Percentiles rank a stretch among this genome's conserved stretches.
Conservation (phyloP, 805 yeast genomes). For the Metschnikowia dekortorum region DNA sequence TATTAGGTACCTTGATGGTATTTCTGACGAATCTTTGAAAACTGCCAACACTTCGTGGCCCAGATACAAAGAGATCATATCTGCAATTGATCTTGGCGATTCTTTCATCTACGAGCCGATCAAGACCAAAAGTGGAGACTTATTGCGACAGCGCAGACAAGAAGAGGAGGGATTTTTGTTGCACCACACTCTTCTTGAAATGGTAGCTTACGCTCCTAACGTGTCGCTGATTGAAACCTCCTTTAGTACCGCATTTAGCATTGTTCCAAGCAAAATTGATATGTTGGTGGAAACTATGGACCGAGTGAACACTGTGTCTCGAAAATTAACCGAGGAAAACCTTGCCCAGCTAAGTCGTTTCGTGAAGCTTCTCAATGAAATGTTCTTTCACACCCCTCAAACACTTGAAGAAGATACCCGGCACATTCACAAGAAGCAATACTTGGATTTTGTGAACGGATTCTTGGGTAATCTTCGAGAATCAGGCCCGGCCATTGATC, state of each 20-base stretch:
- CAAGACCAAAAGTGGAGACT: not conserved
- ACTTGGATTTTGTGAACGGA: slow-evolving; percentile 19
- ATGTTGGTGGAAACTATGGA: not conserved
- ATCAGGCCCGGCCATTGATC: slow-evolving; percentile 23
- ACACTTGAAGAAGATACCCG: not conserved
- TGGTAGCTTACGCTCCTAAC: slow-evolving; percentile 13
- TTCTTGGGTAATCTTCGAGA: slow-evolving; percentile 24
- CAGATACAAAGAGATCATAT: slow-evolving; percentile 1
- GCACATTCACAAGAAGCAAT: not conserved
- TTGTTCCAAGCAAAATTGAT: not conserved
- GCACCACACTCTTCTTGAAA: slow-evolving; percentile 14
- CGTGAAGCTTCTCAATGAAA: slow-evolving; percentile 5
- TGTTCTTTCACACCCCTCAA: slow-evolving; percentile 4
- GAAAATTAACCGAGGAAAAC: not conserved
- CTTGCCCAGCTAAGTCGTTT: slow-evolving; percentile 5
- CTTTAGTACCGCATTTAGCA: not conserved
- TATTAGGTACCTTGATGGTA: not conserved
- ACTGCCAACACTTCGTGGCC: slow-evolving; percentile 6
- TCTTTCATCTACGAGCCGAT: slow-evolving; percentile 9
- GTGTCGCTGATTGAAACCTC: not conserved
- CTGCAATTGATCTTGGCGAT: not conserved
- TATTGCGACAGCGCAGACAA: not conserved
- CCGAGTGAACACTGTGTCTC: not conserved
- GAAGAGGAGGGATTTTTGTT: slow-evolving; percentile 5
- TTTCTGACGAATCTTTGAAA: slow-evolving; percentile 3